Conservation (phyloP, 140 eudicot genomes). For the Anethum foeniculum region DNA sequence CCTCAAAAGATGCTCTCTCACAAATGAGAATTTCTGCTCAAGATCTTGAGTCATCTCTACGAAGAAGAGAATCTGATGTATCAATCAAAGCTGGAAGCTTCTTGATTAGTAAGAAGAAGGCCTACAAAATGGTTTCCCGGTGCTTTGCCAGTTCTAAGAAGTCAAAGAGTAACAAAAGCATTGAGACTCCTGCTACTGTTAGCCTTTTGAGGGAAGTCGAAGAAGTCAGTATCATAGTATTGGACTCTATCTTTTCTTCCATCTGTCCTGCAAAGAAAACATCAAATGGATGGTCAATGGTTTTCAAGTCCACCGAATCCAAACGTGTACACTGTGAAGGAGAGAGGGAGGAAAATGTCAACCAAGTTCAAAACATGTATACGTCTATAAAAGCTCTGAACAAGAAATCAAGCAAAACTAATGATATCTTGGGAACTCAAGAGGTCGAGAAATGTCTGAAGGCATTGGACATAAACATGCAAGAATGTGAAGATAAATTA, state of each 20-base stretch:
- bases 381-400: background rate
- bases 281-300: background rate
- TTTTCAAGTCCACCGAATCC: background rate
- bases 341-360: conserved; percentile 1
- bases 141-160: conserved; percentile 6
- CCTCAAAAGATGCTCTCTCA: conserved; percentile 17
- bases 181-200: background rate
- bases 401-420: background rate
- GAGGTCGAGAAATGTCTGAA: background rate
- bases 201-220: background rate
- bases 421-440: background rate
- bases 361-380: conserved; percentile 14
- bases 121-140: conserved; percentile 19
- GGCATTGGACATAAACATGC: background rate
- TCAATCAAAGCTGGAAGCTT: conserved; percentile 13
- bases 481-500: conserved; percentile 5
- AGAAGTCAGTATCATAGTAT: background rate
- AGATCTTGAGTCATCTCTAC: conserved; percentile 13
- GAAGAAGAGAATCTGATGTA: conserved; percentile 24
- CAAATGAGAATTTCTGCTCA: conserved; percentile 12
- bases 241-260: background rate
- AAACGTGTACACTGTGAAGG: conserved; percentile 7
- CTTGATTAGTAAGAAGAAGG: conserved; percentile 12
- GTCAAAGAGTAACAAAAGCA: conserved; percentile 2
- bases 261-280: background rate